These are phyloP conservation scores for Ophiostoma angusticollis DNA, from an alignment of 2,329 filamentous ascomycete species.

Conservation along the genomic window DNA sequence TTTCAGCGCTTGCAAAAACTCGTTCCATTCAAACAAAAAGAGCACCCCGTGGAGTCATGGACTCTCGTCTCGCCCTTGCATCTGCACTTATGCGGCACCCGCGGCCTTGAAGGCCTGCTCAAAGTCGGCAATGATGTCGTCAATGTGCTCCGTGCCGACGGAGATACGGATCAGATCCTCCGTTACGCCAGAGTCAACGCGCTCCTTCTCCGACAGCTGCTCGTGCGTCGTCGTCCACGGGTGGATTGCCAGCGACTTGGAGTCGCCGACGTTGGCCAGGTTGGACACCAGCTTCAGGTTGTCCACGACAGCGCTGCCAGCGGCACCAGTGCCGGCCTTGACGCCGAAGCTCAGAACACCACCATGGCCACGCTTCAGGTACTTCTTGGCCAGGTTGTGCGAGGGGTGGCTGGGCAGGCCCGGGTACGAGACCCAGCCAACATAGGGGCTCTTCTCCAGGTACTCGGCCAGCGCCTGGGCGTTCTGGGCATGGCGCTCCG, in stretches of 20 bases:
- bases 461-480: slow-evolving; percentile 67
- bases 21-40: too few relatives aligned
- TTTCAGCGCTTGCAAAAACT: too few relatives aligned
- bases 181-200: slow-evolving; percentile 66
- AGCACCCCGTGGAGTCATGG: too few relatives aligned
- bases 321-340: slow-evolving; percentile 64
- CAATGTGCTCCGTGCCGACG: slow-evolving; percentile 90
- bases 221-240: slow-evolving; percentile 93
- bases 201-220: slow-evolving; percentile 77
- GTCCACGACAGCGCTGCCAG: slow-evolving; percentile 81
- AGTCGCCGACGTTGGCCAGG: slow-evolving; percentile 89
- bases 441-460: slow-evolving; percentile 70
- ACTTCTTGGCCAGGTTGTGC: slow-evolving; percentile 73
- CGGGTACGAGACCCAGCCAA: slow-evolving; percentile 89
- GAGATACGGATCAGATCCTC: slow-evolving; percentile 90
- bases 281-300: slow-evolving; percentile 92
- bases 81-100: slow-evolving; percentile 21
- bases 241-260: slow-evolving; percentile 89
- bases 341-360: slow-evolving; percentile 90
- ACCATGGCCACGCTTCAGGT: slow-evolving; percentile 71
- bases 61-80: slow-evolving; percentile 23
- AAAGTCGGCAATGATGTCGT: slow-evolving; percentile 94
- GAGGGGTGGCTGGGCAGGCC: slow-evolving; percentile 72
- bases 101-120: slow-evolving; percentile 71
- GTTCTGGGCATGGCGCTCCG: slow-evolving; percentile 78